Percentiles rank a stretch among this genome's conserved stretches.
These are phyloP conservation scores for Lignosus rhinocerotis DNA, from an alignment of 1,284 basidiomycete genomes.

Conservation along the genomic window DNA sequence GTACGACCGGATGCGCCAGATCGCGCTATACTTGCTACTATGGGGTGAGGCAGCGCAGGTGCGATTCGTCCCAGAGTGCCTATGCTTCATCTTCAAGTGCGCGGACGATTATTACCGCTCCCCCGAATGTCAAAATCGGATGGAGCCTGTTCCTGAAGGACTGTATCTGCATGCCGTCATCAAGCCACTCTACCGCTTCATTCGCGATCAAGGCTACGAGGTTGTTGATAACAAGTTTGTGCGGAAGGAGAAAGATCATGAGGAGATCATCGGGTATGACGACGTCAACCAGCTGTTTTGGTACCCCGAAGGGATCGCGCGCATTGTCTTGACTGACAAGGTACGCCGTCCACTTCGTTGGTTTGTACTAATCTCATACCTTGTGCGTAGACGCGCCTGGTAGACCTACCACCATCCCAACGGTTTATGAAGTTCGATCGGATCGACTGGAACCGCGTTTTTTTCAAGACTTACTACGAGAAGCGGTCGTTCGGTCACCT, in stretches of 20 bases:
- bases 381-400: conserved; percentile 69
- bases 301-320: conserved; percentile 98
- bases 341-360: conserved; percentile 39
- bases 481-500: conserved; percentile 93
- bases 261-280: conserved; percentile 97
- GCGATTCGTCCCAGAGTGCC: conserved; percentile 95
- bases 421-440: conserved; percentile 95
- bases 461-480: conserved; percentile 98
- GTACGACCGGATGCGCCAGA: conserved; percentile 95
- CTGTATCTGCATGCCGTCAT: conserved; percentile 90
- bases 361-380: not conserved
- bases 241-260: conserved; percentile 90
- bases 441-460: conserved; percentile 91
- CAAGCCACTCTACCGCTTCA: conserved; percentile 96
- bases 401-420: conserved; percentile 86
- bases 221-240: conserved; percentile 96
- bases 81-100: conserved; percentile 99
- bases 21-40: conserved; percentile 93
- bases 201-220: conserved; percentile 98
- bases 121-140: conserved; percentile 94
- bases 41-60: conserved; percentile 99
- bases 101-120: conserved; percentile 99
- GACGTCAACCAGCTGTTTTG: conserved; percentile 99
- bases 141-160: conserved; percentile 95
- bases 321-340: conserved; percentile 89